Percentiles rank a stretch among this genome's conserved stretches.
Conservation (phyloP, 164 flowering plant species). For the Santalum album region DNA sequence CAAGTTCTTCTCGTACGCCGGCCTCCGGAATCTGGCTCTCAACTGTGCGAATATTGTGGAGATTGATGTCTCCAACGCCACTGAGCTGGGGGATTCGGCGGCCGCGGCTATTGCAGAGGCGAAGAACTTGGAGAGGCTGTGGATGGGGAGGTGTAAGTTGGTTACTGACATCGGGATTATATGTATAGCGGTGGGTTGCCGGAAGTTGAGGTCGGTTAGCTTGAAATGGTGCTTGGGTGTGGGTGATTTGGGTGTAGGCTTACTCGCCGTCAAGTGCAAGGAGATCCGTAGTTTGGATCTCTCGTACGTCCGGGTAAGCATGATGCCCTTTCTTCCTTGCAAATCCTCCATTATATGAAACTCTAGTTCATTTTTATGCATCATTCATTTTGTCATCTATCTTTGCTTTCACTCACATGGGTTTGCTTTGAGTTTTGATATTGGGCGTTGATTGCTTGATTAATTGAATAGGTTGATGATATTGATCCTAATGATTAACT, state of each 20-base stretch:
- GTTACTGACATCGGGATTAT: conserved; percentile 83
- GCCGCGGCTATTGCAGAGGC: conserved; percentile 64
- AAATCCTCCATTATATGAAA: too few species aligned
- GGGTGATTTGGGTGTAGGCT: conserved; percentile 74
- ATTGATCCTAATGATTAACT: too few species aligned
- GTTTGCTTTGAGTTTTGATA: neutral
- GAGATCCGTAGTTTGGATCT: conserved; percentile 66
- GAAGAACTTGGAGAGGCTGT: conserved; percentile 55
- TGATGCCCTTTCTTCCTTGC: neutral
- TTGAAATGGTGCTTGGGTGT: conserved; percentile 82
- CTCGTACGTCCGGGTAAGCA: conserved; percentile 68
- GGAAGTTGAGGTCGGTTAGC: conserved; percentile 52
- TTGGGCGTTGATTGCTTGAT: neutral
- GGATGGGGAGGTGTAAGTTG: conserved; percentile 68
- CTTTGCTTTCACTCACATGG: too few species aligned
- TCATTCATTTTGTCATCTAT: too few species aligned
- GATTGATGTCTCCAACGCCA: conserved; percentile 64
- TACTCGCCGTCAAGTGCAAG: conserved; percentile 76
- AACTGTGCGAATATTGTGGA: conserved; percentile 51
- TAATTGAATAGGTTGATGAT: neutral
- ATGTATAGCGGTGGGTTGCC: conserved; percentile 84
- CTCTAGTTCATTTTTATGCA: too few species aligned
- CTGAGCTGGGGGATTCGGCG: conserved; percentile 50
- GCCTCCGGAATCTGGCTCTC: conserved; percentile 37
- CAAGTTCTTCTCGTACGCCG: conserved; percentile 38